Conservation (phyloP, 31 red algal species). For the Odonthalia washingtoniensis region DNA sequence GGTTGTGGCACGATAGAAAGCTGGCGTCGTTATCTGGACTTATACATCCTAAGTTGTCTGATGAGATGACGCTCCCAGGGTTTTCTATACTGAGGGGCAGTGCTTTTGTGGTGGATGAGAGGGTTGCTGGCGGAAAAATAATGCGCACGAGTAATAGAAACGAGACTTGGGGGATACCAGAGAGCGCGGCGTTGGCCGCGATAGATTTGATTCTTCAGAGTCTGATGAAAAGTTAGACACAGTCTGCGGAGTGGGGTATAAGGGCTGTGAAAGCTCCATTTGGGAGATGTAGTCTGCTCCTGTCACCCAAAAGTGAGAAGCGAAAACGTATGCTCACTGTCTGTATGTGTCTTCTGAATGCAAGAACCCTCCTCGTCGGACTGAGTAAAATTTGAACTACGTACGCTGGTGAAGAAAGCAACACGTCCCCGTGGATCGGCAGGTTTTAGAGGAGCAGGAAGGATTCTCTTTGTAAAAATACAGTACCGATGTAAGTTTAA, state of each 20-base stretch:
- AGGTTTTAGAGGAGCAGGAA: neutral
- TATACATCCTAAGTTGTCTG: slow-evolving; percentile 18
- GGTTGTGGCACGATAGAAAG: slow-evolving; percentile 38
- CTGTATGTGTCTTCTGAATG: too few species aligned
- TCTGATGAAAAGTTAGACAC: slow-evolving; percentile 21
- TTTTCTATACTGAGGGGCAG: slow-evolving; percentile 35
- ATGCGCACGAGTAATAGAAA: slow-evolving; percentile 14
- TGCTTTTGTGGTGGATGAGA: slow-evolving; percentile 15
- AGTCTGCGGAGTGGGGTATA: slow-evolving; percentile 42
- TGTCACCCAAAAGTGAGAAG: neutral
- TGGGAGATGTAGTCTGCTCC: neutral
- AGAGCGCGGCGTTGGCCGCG: neutral
- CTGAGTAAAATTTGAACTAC: too few species aligned
- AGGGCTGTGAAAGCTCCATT: slow-evolving; percentile 38
- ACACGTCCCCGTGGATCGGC: too few species aligned
- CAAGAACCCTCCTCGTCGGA: too few species aligned
- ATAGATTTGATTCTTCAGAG: slow-evolving; percentile 15
- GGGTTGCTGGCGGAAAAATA: slow-evolving; percentile 19
- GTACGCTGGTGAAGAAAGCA: too few species aligned
- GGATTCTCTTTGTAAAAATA: too few species aligned
- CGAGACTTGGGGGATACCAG: slow-evolving; percentile 17
- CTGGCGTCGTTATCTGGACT: slow-evolving; percentile 26
- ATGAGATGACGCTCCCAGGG: slow-evolving; percentile 21
- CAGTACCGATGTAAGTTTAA: neutral
- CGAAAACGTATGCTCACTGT: too few species aligned